Percentiles rank a stretch among this genome's conserved stretches.
These are phyloP conservation scores for Funneliformis caledonium DNA, from an alignment of 371 early-diverging fungal species.

Conservation along the genomic window DNA sequence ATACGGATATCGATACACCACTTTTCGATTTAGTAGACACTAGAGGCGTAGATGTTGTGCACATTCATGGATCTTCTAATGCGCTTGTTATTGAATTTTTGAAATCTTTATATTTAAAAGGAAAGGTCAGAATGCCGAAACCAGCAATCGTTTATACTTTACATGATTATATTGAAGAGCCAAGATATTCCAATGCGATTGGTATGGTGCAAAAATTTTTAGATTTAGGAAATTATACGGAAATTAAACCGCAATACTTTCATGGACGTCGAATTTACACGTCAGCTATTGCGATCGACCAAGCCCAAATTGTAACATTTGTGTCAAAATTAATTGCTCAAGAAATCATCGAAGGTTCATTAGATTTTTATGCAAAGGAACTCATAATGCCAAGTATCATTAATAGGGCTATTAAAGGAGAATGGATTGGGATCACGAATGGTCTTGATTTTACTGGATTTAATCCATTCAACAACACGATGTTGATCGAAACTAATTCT, in stretches of 20 bases:
- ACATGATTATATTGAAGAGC: conserved; percentile 66
- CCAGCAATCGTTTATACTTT: conserved; percentile 69
- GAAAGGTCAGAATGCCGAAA: conserved; percentile 48
- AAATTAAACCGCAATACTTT: conserved; percentile 47
- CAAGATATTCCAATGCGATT: conserved; percentile 59
- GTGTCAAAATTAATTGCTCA: conserved; percentile 62
- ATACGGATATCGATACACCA: conserved; percentile 59
- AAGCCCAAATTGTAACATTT: conserved; percentile 62
- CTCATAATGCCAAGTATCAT: conserved; percentile 61
- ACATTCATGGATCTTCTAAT: conserved; percentile 67
- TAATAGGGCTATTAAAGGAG: conserved; percentile 52
- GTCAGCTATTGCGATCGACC: conserved; percentile 62
- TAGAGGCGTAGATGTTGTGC: conserved; percentile 58
- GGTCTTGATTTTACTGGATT: conserved; percentile 59
- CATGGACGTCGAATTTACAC: conserved; percentile 60
- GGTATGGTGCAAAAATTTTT: conserved; percentile 58
- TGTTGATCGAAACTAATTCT: conserved; percentile 47
- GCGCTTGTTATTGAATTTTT: conserved; percentile 61
- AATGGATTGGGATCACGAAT: conserved; percentile 67
- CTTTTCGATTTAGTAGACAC: conserved; percentile 49
- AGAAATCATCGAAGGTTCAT: conserved; percentile 62
- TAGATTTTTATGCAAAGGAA: conserved; percentile 67
- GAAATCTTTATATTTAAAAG: conserved; percentile 43
- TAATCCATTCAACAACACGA: conserved; percentile 59
- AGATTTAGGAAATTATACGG: conserved; percentile 41